Evolutionary conservation across 2,329 filamentous ascomycete genomes (phyloP), one percentile per base, ranked within the genome.

Genomic region (Furcasterigmium furcatum): DNA sequence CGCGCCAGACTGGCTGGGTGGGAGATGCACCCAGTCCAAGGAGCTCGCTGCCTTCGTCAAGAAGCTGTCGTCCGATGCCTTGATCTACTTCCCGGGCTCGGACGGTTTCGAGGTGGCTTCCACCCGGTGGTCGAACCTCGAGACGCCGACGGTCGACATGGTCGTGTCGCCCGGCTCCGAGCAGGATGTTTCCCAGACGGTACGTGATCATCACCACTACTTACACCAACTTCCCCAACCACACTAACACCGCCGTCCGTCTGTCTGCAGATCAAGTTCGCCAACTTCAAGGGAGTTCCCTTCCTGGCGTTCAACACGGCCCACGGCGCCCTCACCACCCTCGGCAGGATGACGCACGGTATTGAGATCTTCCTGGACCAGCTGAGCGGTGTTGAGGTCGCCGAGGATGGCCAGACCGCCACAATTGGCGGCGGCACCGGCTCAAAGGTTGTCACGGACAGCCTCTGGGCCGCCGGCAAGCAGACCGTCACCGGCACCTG

Each of bases 231-330:
- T n/a, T n/a, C n/a, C n/a, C n/a, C n/a, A n/a, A n/a, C n/a, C n/a
- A n/a, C n/a, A n/a, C n/a, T n/a, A n/a, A n/a, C n/a, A n/a, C n/a
- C n/a, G n/a, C n/a, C n/a, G n/a, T n/a, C n/a, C n/a, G n/a, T n/a
- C n/a, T n/a, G n/a, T n/a, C n/a, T n/a, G n/a, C n/a, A 61, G 61
- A 55, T 65, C 22, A 61, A 59, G 41, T 79, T 65, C 47, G 76
- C 77, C 35, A 75, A 73, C 51, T 53, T 63, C 30, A 58, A 67
- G 38, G 53, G 64, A 2, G 46, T 78, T 3, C 74, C 77, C 0
- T 79, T 82, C 49, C 67, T 82, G 3, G 70, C 76, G 1, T 72
- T 66, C 55, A 78, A 75, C 53, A 73, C 74, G 13, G 68, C 64
- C 2, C 79, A 82, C 46, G 79, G 77, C 4, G 63, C 72, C 4